Evolutionary conservation across 768 basidiomycete species (phyloP), one percentile per base, ranked within the genome.

Genomic region (Piloderma croceum): DNA sequence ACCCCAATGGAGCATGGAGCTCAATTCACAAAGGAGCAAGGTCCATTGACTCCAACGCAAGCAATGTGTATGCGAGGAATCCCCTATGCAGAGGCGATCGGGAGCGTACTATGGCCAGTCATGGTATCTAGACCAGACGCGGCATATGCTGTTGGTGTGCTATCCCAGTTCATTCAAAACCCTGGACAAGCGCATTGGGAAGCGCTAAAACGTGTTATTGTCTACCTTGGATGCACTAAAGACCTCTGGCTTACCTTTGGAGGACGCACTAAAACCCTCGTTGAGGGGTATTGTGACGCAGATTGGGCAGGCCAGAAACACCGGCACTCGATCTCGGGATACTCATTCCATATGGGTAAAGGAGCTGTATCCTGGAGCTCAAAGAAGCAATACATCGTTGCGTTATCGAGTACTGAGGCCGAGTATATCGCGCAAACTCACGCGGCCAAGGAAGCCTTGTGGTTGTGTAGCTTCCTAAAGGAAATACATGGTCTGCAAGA

Each of bases 341-440:
- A 60, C 38, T 50, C 56, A 3, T 61, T 59, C 41, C 42, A 58
- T 18, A 24, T 64, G 15, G 46, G 54, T 25, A 55, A 60, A 9
- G 54, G 57, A 3, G 48, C 58, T 3, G 52, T 69, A 31, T 60
- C 58, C 5, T 69, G 64, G 65, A 46, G 36, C 13, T 52, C 59
- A 5, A 63, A 60, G 44, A 46, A 49, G 34, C 69, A 71, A 36
- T 42, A 50, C 13, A 60, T 52, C 0, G 49, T 63, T 12, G 52
- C 61, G 1, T 43, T 52, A 7, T 65, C 62, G 0, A 50, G 57
- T 2, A 51, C 52, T 2, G 51, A 59, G 27, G 51, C 49, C 1
- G 55, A 53, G 39, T 59, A 58, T 29, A 34, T 57, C 4, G 57
- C 60, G 7, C 48, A 50, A 0, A 56, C 49, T 0, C 47, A 57